These are phyloP conservation scores for Thelonectria discophora DNA, from an alignment of 2,329 filamentous ascomycete genomes.

Conservation along the genomic window DNA sequence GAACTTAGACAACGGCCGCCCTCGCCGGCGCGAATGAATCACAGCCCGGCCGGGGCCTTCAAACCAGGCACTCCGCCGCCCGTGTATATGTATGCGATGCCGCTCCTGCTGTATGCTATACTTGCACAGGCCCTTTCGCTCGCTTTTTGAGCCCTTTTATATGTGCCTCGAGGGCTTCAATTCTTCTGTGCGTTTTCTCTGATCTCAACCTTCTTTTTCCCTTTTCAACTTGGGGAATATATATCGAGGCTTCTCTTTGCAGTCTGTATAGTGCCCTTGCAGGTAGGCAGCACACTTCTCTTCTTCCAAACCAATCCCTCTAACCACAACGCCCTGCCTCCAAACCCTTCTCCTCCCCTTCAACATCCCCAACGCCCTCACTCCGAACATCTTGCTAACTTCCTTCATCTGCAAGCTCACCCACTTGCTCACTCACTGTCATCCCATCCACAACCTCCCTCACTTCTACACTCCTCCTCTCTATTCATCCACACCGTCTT, in stretches of 20 bases:
- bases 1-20: neutral
- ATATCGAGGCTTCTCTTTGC: neutral
- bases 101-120: neutral
- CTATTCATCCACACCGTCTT: neutral
- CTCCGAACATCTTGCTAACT: neutral
- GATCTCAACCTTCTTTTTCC: neutral
- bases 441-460: neutral
- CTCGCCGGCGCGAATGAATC: slow-evolving; percentile 4
- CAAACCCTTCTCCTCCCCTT: too few species aligned
- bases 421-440: neutral
- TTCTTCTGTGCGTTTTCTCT: neutral
- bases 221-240: neutral
- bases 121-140: neutral
- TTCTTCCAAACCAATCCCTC: neutral
- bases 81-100: neutral
- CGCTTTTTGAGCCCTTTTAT: neutral
- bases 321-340: neutral
- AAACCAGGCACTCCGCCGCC: neutral
- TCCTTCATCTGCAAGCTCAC: neutral
- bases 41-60: neutral
- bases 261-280: neutral
- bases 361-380: neutral
- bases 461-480: too few species aligned
- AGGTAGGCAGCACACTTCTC: neutral
- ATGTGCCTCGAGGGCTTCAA: neutral